Conservation (phyloP, 2,329 filamentous ascomycete species). For the Microcera coccophila region DNA sequence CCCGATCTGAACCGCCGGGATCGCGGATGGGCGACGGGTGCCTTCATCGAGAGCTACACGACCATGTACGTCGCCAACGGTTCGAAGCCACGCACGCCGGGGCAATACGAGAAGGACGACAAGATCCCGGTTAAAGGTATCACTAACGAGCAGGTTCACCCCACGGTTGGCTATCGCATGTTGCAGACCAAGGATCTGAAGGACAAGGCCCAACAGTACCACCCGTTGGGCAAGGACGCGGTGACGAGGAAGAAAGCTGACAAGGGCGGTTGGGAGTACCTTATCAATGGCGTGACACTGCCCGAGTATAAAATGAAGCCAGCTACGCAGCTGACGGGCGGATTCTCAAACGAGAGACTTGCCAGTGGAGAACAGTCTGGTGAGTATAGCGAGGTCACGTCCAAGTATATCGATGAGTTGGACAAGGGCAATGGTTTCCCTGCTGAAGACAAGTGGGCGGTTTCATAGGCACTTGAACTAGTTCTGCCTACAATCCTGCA, state of each 20-base stretch:
- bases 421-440: too few relatives aligned
- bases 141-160: conserved; percentile 22
- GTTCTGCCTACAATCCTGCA: too few relatives aligned
- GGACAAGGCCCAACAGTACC: conserved; percentile 16
- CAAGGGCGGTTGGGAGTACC: background rate
- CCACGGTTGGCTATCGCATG: conserved; percentile 21
- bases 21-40: conserved; percentile 23
- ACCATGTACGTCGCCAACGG: conserved; percentile 14
- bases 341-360: too few relatives aligned
- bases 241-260: conserved; percentile 18
- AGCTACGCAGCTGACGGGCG: too few relatives aligned
- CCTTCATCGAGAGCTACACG: conserved; percentile 25
- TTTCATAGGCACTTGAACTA: too few relatives aligned
- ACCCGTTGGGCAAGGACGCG: conserved; percentile 13
- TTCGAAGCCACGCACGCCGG: conserved; percentile 14
- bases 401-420: too few relatives aligned
- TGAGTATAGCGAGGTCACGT: too few relatives aligned
- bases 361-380: too few relatives aligned
- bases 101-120: conserved; percentile 14
- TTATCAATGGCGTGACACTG: conserved; percentile 2
- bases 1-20: conserved; percentile 15
- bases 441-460: too few relatives aligned
- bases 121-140: conserved; percentile 9
- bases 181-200: conserved; percentile 2
- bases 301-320: too few relatives aligned